A percentile compares a stretch with the other conserved stretches of the same genome.
Evolutionary conservation across 345 rosid species (phyloP).

Genomic region (Sonneratia alba): DNA sequence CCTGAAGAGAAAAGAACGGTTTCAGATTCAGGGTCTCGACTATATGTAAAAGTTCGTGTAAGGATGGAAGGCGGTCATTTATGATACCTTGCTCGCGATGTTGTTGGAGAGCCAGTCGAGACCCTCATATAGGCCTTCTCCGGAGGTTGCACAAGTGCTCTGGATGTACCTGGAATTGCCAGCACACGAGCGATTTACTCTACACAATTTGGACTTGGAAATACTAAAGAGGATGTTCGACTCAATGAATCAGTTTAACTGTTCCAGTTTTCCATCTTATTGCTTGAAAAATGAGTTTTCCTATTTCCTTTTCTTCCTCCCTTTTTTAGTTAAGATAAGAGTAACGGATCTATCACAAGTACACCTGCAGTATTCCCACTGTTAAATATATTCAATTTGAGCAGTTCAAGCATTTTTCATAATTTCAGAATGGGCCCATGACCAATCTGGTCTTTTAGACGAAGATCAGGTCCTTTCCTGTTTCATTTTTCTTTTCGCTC

Average conservation of each 20-base stretch:
- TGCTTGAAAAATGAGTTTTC: not conserved
- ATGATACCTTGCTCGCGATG: conserved; percentile 47
- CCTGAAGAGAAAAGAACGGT: not conserved
- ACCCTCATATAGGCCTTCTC: conserved; percentile 80
- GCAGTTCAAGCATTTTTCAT: not conserved
- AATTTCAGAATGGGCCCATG: not conserved
- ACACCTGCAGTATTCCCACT: not conserved
- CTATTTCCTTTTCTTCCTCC: not conserved
- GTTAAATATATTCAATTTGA: not conserved
- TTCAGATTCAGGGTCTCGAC: not conserved
- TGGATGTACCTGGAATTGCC: conserved; percentile 59
- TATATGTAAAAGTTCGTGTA: not conserved
- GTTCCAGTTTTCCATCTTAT: not conserved
- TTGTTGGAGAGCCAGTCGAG: conserved; percentile 87
- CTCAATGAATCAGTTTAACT: not conserved
- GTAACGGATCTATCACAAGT: not conserved
- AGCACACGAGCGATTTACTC: not conserved
- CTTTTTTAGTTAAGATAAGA: not conserved
- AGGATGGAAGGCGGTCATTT: not conserved
- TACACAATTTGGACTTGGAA: not conserved
- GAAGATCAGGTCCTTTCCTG: no score
- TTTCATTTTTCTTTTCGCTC: not conserved
- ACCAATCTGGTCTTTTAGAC: not conserved
- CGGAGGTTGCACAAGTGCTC: conserved; percentile 74
- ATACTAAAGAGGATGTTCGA: not conserved